Conservation (phyloP, 768 basidiomycete genomes). For the Crepidotus variabilis region DNA sequence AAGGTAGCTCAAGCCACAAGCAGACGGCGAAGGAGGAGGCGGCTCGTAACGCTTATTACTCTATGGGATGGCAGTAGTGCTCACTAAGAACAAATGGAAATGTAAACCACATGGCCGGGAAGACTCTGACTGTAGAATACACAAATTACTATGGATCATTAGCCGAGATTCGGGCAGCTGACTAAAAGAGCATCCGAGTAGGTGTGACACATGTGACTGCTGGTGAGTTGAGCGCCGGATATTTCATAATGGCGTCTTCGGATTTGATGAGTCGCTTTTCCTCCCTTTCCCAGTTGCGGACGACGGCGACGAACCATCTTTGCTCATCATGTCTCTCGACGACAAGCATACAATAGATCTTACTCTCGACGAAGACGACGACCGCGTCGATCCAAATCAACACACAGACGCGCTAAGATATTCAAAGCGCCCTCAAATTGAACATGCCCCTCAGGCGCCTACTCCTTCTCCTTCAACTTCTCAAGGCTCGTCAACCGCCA, state of each 20-base stretch:
- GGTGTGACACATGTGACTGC: not conserved
- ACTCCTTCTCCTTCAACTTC: conserved; percentile 15
- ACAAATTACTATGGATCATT: not conserved
- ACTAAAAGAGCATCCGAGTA: not conserved
- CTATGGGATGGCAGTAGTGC: conserved; percentile 66
- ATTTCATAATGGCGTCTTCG: not conserved
- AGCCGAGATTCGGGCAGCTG: not conserved
- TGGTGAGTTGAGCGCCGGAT: not conserved
- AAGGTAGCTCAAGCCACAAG: conserved; percentile 64
- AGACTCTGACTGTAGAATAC: too few relatives aligned
- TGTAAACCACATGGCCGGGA: not conserved
- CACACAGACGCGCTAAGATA: conserved; percentile 28
- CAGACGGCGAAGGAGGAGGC: conserved; percentile 79
- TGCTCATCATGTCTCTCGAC: conserved; percentile 1
- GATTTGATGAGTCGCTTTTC: not conserved
- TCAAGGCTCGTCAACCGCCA: conserved; percentile 12
- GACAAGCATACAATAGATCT: conserved; percentile 49
- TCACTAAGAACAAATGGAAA: not conserved
- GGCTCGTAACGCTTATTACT: conserved; percentile 64
- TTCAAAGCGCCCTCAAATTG: conserved; percentile 41
- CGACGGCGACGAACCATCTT: not conserved
- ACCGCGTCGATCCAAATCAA: conserved; percentile 24
- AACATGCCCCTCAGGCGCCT: conserved; percentile 19
- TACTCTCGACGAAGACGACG: conserved; percentile 65
- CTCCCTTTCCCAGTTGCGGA: not conserved